Base-by-base conservation (phyloP, 139 green algal genomes). In the Bryopsis sp. region DNA sequence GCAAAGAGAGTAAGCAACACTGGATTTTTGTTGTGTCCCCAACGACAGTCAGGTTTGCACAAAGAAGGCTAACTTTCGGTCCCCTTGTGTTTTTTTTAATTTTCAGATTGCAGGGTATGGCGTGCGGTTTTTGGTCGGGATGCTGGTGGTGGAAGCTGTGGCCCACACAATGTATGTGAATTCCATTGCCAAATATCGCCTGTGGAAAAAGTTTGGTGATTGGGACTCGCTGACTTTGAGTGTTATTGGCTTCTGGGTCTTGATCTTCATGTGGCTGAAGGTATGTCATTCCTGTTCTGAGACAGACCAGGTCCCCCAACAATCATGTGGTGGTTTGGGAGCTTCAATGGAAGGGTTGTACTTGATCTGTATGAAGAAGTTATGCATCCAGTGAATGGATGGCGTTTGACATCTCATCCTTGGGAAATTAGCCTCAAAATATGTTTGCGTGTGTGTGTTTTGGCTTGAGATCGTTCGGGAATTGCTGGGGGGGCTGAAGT, bases 261-360 rank as follows among this genome's bases (percentile, higher is more conserved):
- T 97, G 4, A 80, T 90, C 37, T 91, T 96, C 68, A 93, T 96
- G 82, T 97, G 92, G 92, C 81, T 97, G 29, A 97, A 97, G 78
- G 78, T 80, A 38, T 62, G 66, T 48, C 7, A 67, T n/a, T n/a
- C n/a, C n/a, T n/a, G n/a, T n/a, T n/a, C n/a, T n/a, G n/a, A n/a
- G n/a, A n/a, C n/a, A n/a, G n/a, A n/a, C n/a, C n/a, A n/a, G n/a
- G n/a, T n/a, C n/a, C n/a, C n/a, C n/a, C n/a, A n/a, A n/a, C n/a
- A n/a, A n/a, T n/a, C n/a, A n/a, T n/a, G n/a, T n/a, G n/a, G n/a
- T n/a, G n/a, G n/a, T n/a, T n/a, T n/a, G n/a, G n/a, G n/a, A n/a
- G n/a, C n/a, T n/a, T n/a, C n/a, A n/a, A n/a, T n/a, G n/a, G n/a
- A n/a, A n/a, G n/a, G n/a, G n/a, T n/a, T n/a, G n/a, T n/a, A n/a